These are phyloP conservation scores for Oenanthe sinensis DNA, from an alignment of 129 eudicot species.

Conservation along the genomic window DNA sequence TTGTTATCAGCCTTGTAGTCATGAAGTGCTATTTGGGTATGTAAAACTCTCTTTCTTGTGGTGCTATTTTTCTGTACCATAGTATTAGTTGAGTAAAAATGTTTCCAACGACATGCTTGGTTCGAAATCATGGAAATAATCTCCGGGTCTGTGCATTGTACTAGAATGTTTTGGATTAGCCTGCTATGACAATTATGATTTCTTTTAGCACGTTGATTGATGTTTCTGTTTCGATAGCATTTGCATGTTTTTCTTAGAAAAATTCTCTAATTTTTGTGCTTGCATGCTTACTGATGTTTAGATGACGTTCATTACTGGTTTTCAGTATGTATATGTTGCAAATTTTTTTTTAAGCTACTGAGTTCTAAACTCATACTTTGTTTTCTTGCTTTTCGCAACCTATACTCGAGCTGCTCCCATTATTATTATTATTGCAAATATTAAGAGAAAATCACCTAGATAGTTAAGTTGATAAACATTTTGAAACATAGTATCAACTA, in stretches of 20 bases:
- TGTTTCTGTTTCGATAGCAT: neutral
- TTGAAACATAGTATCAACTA: too few species aligned
- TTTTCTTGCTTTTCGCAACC: neutral
- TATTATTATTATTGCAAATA: too few species aligned
- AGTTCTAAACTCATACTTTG: too few species aligned
- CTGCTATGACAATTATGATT: neutral
- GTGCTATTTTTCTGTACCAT: neutral
- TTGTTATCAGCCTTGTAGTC: neutral
- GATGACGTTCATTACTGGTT: neutral
- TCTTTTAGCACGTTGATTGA: neutral
- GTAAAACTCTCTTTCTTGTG: neutral
- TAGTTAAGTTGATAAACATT: too few species aligned
- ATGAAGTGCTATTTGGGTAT: neutral
- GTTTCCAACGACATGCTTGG: neutral
- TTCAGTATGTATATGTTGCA: too few species aligned
- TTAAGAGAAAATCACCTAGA: too few species aligned
- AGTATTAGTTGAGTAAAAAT: neutral
- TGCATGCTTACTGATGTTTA: neutral
- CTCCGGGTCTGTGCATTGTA: neutral
- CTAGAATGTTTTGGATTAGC: neutral
- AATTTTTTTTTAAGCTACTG: too few species aligned
- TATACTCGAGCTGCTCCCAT: too few species aligned
- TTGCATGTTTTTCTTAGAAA: neutral
- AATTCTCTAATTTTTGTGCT: neutral
- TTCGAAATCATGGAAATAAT: neutral